phyloP scores from a whole-genome alignment of 2,329 filamentous ascomycete species.

The Didymella exigua region DNA sequence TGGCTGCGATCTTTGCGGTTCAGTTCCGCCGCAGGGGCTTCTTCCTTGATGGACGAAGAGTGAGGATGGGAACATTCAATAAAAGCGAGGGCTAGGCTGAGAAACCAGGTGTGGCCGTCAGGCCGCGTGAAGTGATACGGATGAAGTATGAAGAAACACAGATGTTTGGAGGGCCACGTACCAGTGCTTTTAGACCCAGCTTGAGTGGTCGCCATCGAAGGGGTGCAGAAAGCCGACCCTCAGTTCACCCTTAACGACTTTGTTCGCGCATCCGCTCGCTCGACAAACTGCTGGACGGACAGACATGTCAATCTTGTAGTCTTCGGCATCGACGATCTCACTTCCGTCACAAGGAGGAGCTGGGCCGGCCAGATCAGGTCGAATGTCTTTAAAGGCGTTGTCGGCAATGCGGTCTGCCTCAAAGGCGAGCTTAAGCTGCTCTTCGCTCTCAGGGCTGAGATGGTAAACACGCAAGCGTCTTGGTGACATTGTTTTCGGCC shows the following conservation, averaged over 20 bases:
- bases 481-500: slow-evolving; percentile 63
- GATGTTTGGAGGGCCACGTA: slow-evolving; percentile 68
- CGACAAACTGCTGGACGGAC: slow-evolving; percentile 66
- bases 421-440: slow-evolving; percentile 73
- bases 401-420: slow-evolving; percentile 69
- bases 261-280: slow-evolving; percentile 74
- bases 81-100: no score
- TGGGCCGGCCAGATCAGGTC: slow-evolving; percentile 61
- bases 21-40: background rate
- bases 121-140: background rate
- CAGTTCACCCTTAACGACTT: slow-evolving; percentile 80
- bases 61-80: no score
- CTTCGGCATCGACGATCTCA: slow-evolving; percentile 20
- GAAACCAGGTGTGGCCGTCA: slow-evolving; percentile 51
- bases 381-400: slow-evolving; percentile 65
- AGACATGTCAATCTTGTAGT: slow-evolving; percentile 27
- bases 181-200: slow-evolving; percentile 53
- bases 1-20: background rate
- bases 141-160: background rate
- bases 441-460: slow-evolving; percentile 68
- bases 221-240: slow-evolving; percentile 66
- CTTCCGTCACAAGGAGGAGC: background rate
- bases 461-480: slow-evolving; percentile 79
- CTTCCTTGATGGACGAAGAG: slow-evolving; percentile 33
- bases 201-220: slow-evolving; percentile 52